Conservation (phyloP, 306 rosid species). For the Luffa aegyptiaca region DNA sequence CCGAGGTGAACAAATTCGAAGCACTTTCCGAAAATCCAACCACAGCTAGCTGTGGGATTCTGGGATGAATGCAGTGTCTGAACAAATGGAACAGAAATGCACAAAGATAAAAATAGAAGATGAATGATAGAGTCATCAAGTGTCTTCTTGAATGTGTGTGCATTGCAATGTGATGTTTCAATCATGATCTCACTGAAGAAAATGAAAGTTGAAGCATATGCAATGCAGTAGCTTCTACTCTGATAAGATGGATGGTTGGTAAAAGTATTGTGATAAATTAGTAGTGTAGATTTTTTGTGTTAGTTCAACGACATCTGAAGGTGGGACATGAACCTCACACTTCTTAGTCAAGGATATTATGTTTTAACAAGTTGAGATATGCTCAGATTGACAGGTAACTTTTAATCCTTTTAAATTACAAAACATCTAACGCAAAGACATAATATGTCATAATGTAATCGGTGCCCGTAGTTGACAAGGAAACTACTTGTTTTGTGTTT, state of each 20-base stretch:
- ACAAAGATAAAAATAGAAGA: not conserved
- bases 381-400: too few relatives aligned
- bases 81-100: not conserved
- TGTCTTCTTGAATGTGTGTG: not conserved
- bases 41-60: conserved; percentile 36
- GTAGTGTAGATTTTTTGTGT: too few relatives aligned
- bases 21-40: conserved; percentile 34
- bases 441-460: too few relatives aligned
- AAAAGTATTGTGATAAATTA: not conserved
- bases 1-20: conserved; percentile 46
- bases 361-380: too few relatives aligned
- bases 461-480: too few relatives aligned
- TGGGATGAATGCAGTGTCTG: conserved; percentile 36
- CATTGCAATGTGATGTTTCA: not conserved
- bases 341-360: too few relatives aligned
- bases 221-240: not conserved
- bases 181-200: not conserved
- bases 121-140: not conserved
- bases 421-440: too few relatives aligned
- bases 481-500: not conserved
- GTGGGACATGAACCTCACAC: too few relatives aligned
- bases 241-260: not conserved
- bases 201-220: not conserved
- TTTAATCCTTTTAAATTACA: too few relatives aligned
- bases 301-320: too few relatives aligned